Conservation (phyloP, 2,329 filamentous ascomycete genomes). For the Cadophora luteo-olivacea region DNA sequence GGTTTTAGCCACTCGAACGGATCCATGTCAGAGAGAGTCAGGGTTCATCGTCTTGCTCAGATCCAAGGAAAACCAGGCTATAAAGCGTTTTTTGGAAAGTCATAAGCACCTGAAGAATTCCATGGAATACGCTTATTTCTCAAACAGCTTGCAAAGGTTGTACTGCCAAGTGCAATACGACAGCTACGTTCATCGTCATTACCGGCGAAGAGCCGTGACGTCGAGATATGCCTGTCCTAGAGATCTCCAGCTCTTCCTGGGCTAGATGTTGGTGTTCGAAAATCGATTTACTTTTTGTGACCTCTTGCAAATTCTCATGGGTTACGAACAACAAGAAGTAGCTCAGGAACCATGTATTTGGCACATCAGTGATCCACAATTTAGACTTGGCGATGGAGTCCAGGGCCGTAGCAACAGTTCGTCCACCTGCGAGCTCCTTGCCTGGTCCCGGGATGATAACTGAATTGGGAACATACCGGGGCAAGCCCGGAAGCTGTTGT, state of each 20-base stretch:
- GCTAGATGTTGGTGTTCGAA: not conserved
- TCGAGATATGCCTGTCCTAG: not conserved
- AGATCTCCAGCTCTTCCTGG: not conserved
- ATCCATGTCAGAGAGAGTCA: not conserved
- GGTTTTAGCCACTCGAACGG: not conserved
- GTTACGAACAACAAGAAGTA: not conserved
- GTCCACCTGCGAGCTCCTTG: not conserved
- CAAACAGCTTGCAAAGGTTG: not conserved
- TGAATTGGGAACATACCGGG: not conserved
- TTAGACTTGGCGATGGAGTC: constrained; percentile 2
- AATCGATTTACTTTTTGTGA: not conserved
- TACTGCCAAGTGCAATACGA: not conserved
- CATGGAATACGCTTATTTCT: not conserved
- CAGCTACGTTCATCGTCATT: not conserved
- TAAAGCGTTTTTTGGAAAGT: not conserved
- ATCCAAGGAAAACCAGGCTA: not conserved
- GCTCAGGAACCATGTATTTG: not conserved
- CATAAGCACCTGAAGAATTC: not conserved
- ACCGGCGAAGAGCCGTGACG: not conserved
- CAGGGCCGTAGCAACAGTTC: not conserved
- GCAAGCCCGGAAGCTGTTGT: not conserved
- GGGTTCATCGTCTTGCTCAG: not conserved
- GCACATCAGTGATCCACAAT: not conserved
- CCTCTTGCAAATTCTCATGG: not conserved
- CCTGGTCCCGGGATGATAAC: not conserved